These are phyloP conservation scores for Candida lessepsii DNA, from an alignment of 805 yeast species.

Conservation along the genomic window DNA sequence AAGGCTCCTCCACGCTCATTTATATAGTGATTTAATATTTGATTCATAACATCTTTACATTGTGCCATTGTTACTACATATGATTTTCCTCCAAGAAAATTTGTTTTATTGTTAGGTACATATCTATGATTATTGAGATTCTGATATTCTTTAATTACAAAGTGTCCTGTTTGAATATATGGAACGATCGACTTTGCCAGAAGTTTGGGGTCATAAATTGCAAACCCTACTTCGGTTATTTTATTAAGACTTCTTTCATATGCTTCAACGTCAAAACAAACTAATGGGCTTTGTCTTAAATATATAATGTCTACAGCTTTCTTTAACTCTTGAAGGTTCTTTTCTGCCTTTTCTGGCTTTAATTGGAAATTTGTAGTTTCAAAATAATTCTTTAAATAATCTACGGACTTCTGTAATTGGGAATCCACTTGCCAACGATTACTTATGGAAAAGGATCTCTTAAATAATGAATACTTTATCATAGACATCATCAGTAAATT, in stretches of 20 bases:
- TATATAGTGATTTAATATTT: conserved; percentile 45
- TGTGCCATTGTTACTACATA: conserved; percentile 36
- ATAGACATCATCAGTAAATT: conserved; percentile 15
- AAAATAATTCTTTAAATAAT: conserved; percentile 25
- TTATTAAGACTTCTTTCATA: conserved; percentile 43
- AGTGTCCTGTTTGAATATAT: conserved; percentile 37
- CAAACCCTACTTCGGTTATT: conserved; percentile 59
- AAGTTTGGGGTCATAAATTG: conserved; percentile 53
- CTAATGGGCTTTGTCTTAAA: conserved; percentile 29
- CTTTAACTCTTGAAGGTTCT: conserved; percentile 13
- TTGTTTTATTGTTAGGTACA: conserved; percentile 54
- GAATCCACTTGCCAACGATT: too few relatives aligned
- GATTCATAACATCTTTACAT: conserved; percentile 39
- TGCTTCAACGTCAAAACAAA: conserved; percentile 59
- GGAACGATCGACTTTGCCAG: conserved; percentile 42
- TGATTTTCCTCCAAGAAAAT: conserved; percentile 52
- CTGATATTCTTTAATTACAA: conserved; percentile 46
- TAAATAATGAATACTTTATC: neutral
- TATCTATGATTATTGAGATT: conserved; percentile 44
- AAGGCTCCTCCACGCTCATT: conserved; percentile 28
- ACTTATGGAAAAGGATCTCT: neutral
- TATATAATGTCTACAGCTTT: conserved; percentile 22
- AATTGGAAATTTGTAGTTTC: conserved; percentile 19
- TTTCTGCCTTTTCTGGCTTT: conserved; percentile 13
- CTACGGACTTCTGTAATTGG: too few relatives aligned